These are phyloP conservation scores for Lepiota subincarnata DNA, from an alignment of 768 basidiomycete genomes.

Conservation along the genomic window DNA sequence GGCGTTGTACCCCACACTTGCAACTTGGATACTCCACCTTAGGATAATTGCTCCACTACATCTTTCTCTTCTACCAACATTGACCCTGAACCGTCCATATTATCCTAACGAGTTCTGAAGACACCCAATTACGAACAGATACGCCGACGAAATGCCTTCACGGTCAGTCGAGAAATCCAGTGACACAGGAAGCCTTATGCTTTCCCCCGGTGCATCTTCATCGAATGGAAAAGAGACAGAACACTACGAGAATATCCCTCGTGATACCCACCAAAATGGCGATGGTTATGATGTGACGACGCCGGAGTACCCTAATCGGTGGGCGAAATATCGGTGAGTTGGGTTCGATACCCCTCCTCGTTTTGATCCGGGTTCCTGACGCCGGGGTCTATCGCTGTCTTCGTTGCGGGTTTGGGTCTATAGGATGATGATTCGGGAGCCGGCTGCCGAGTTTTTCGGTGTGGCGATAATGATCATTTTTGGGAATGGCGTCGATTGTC, in stretches of 20 bases:
- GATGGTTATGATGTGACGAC: constrained; percentile 29
- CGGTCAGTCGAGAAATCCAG: constrained; percentile 4
- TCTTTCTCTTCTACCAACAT: background rate
- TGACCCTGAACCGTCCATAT: background rate
- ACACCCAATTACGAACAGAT: background rate
- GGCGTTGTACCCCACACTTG: background rate
- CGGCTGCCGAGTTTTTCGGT: constrained; percentile 62
- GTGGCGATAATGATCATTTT: constrained; percentile 55
- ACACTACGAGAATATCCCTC: background rate
- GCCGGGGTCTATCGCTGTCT: background rate
- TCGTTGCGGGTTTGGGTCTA: background rate
- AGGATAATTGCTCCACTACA: background rate
- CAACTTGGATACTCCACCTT: no score
- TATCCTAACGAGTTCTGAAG: background rate
- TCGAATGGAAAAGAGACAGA: background rate
- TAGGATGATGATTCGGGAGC: constrained; percentile 40
- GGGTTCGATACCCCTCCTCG: background rate
- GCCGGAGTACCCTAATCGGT: constrained; percentile 42
- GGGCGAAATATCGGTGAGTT: constrained; percentile 52
- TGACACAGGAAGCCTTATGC: background rate
- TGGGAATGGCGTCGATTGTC: constrained; percentile 55
- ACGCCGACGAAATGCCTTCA: constrained; percentile 5
- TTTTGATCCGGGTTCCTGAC: background rate
- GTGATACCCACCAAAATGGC: constrained; percentile 16
- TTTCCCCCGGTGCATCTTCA: background rate